A percentile compares a stretch with the other conserved stretches of the same genome.
These are phyloP conservation scores for Leccinum pachyderme DNA, from an alignment of 1,284 basidiomycete species.

Conservation along the genomic window DNA sequence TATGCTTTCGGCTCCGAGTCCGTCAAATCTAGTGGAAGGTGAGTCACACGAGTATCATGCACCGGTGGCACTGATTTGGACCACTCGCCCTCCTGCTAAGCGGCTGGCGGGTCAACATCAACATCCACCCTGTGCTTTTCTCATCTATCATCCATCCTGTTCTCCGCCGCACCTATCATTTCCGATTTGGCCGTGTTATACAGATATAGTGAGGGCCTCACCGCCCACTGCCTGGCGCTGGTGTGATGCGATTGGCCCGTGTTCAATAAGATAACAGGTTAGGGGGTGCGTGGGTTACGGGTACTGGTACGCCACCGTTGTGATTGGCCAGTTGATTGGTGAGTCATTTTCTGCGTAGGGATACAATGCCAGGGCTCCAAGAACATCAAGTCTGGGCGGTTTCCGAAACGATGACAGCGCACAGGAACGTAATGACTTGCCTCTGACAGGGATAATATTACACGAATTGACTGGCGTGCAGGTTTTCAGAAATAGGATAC, in stretches of 20 bases:
- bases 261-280: neutral
- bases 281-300: neutral
- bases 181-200: constrained; percentile 1
- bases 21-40: constrained; percentile 9
- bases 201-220: neutral
- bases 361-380: neutral
- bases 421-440: constrained; percentile 34
- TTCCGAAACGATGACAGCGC: neutral
- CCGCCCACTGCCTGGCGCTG: neutral
- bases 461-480: constrained; percentile 40
- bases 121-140: constrained; percentile 10
- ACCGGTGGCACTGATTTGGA: neutral
- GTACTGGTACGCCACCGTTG: neutral
- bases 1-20: constrained; percentile 11
- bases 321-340: neutral
- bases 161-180: constrained; percentile 6
- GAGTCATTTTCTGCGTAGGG: neutral
- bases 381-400: neutral
- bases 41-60: constrained; percentile 11
- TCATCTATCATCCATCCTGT: constrained; percentile 16
- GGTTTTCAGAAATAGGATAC: constrained; percentile 49
- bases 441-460: constrained; percentile 49
- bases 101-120: neutral
- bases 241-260: neutral
- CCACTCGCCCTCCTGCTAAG: neutral